These are phyloP conservation scores for Thalassiosira ordinaria DNA, from an alignment of 352 stramenopile species.

Conservation along the genomic window DNA sequence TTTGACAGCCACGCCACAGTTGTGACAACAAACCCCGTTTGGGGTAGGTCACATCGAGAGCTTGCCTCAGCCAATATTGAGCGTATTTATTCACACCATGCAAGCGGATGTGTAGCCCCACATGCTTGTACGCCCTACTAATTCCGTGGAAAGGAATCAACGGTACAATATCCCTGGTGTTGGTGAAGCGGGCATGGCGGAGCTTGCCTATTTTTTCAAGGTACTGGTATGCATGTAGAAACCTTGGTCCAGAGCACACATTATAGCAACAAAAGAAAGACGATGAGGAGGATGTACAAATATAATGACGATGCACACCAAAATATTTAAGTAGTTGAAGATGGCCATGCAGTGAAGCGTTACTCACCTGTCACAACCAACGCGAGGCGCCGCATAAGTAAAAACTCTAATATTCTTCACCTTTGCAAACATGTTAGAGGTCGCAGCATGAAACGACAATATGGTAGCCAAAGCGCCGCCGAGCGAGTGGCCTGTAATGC, in stretches of 20 bases:
- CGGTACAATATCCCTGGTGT: slow-evolving; percentile 23
- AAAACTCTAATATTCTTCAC: slow-evolving; percentile 19
- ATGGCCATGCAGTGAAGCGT: neutral
- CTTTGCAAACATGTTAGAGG: neutral
- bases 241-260: no score
- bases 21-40: slow-evolving; percentile 10
- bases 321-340: neutral
- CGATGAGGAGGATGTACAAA: neutral
- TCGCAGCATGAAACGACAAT: neutral
- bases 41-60: slow-evolving; percentile 22
- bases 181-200: slow-evolving; percentile 12
- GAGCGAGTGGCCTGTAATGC: slow-evolving; percentile 35
- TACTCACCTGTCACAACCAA: slow-evolving; percentile 2
- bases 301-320: neutral
- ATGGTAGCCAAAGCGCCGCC: slow-evolving; percentile 41
- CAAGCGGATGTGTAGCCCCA: slow-evolving; percentile 16
- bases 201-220: slow-evolving; percentile 25
- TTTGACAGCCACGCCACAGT: neutral
- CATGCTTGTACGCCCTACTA: slow-evolving; percentile 16
- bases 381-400: slow-evolving; percentile 24
- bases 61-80: slow-evolving; percentile 27
- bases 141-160: slow-evolving; percentile 25
- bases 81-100: slow-evolving; percentile 6
- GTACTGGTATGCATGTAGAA: slow-evolving; percentile 23
- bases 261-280: no score